Evolutionary conservation across 257 asterid genomes (phyloP), one percentile per base, ranked within the genome.

Genomic region (Rubia yunnanensis): DNA sequence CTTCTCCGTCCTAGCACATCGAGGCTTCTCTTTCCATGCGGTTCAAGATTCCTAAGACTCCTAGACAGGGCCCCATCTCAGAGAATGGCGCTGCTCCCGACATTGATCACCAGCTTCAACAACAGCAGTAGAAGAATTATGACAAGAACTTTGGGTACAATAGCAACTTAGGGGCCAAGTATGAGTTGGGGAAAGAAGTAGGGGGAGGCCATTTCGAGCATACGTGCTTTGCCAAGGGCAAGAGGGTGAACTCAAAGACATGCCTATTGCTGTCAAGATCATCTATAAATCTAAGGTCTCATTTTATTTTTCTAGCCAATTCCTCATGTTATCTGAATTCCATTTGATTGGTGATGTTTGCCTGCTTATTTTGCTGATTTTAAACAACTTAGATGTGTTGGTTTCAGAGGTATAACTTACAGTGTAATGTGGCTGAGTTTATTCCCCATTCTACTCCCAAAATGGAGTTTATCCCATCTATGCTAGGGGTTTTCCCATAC

Each of bases 181-280:
- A 78, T 72, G 98, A 92, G 77, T 71, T 92, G 66, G 98, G 98
- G 79, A 92, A 88, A 73, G 98, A 88, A 82, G 94, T 87, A 28
- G 98, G 98, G 36, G 72, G 90, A 59, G 98, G 98, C 72, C 98
- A 92, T 89, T 92, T 92, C 73, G 98, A 96, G 35, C 98, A 92
- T 72, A 92, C 98, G 61, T 92, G 98, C 73, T 83, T 62, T 28
- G 98, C 95, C 0, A 85, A 64, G 73, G 96, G 88, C 2, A 79
- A 82, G 73, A 89, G 70, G 95, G 94, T 49, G 96, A 92, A 34
- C 86, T 92, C 74, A 87, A 81, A 77, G 95, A 92, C 78, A 50
- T 77, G n/a, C 83, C 88, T n/a, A 74, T 89, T 57, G 98, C 98
- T n/a, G 88, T 92, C 72, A 92, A 92, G 77, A 89, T 92, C 80